Base-by-base conservation (phyloP, 306 rosid species). In the Vicia villosa region DNA sequence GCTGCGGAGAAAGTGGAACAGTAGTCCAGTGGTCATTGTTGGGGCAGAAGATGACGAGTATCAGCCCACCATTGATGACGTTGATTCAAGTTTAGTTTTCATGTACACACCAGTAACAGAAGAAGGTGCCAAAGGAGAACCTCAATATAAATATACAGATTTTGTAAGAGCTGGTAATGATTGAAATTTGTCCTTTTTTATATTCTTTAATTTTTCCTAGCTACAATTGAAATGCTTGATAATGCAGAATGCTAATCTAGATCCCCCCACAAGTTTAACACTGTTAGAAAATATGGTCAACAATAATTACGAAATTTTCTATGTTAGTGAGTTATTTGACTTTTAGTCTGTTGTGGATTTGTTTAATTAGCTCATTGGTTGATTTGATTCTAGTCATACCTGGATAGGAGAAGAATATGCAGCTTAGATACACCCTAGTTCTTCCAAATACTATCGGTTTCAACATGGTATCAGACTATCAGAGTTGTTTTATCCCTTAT, bases 101-200 rank as follows among this genome's bases (percentile, higher is more conserved):
- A 94, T 94, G 99, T 94, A 89, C 84, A 94, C 97, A 20, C 97
- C 99, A 9, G 97, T 94, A 43, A 87, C 97, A 49, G 92, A 86
- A 84, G 96, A 84, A 78, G 97, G 97, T 77, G 89, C 89, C 73
- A 94, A 91, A 79, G 99, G 99, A 51, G 99, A 94, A 75, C 97
- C 96, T 76, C 97, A 88, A 73, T 94, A 88, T 78, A 86, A 94
- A 63, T 86, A 94, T 78, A 94, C 99, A 3, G 97, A 91, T 69
- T 91, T 86, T 81, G 82, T 94, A 62, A 94, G 84, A 86, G 97
- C 99, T 40, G 99, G 99, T 94, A 61, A n/a, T 82, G 15, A 61
- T 77, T 65, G 59, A 67, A 36, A 15, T 57, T 57, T 49, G 15
- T 47, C 20, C 49, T 65, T 60, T 46, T 66, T 77, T 68, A 37